These are phyloP conservation scores for Linderniella brevidens DNA, from an alignment of 257 asterid species.

Conservation along the genomic window DNA sequence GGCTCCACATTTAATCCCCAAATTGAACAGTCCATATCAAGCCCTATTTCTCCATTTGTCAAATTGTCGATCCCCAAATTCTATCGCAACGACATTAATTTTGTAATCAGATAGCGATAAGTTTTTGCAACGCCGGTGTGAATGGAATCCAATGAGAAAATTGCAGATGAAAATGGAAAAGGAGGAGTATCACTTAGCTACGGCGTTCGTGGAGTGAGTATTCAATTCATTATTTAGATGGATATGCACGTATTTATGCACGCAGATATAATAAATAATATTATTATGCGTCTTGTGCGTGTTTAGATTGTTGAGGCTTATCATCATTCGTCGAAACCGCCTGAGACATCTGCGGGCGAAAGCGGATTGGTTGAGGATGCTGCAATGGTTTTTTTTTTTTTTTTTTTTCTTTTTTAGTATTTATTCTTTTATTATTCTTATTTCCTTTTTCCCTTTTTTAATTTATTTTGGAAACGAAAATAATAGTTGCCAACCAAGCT, in stretches of 20 bases:
- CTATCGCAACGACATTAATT: too few relatives aligned
- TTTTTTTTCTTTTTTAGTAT: neutral
- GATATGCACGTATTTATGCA: conserved; percentile 16
- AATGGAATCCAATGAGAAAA: conserved; percentile 26
- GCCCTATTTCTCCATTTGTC: too few relatives aligned
- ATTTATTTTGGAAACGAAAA: too few relatives aligned
- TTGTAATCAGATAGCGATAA: neutral
- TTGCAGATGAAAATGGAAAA: too few relatives aligned
- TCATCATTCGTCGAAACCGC: conserved; percentile 21
- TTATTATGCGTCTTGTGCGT: too few relatives aligned
- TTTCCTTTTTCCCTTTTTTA: too few relatives aligned
- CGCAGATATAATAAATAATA: neutral
- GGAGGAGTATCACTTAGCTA: too few relatives aligned
- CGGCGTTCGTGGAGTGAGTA: conserved; percentile 3
- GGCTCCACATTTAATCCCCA: too few relatives aligned
- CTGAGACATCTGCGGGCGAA: conserved; percentile 23
- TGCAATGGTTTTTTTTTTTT: conserved; percentile 10
- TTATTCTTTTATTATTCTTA: neutral
- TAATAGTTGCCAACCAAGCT: neutral
- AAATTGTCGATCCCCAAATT: too few relatives aligned
- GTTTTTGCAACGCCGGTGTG: conserved; percentile 25
- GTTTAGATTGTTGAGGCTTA: too few relatives aligned
- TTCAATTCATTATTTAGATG: conserved; percentile 11
- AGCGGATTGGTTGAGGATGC: conserved; percentile 32
- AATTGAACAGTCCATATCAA: too few relatives aligned